phyloP scores from a whole-genome alignment of 1,139 yeast genomes.

The Meyerozyma athensensis region DNA sequence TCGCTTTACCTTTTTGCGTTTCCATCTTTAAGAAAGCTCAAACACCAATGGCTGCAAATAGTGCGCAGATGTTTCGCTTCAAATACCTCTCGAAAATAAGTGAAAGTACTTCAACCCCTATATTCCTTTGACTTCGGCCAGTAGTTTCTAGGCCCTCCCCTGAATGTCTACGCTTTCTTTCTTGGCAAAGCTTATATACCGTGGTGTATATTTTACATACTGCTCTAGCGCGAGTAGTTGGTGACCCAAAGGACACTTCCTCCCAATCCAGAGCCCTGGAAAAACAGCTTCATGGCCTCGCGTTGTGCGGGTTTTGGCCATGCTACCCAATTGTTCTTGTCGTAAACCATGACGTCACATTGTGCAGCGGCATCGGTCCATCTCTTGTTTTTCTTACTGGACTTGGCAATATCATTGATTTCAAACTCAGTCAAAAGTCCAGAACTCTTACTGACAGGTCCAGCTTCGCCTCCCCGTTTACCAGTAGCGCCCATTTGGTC shows the following conservation, averaged over 20 bases:
- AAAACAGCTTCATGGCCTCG: slow-evolving; percentile 9
- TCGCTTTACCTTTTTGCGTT: no score
- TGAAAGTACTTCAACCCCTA: no score
- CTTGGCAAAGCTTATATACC: no score
- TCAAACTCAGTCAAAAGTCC: slow-evolving; percentile 12
- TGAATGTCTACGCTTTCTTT: no score
- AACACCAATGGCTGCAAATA: no score
- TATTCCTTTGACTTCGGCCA: no score
- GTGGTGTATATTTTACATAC: neutral
- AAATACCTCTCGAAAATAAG: no score
- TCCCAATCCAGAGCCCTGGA: slow-evolving; percentile 13
- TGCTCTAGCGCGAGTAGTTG: slow-evolving; percentile 8
- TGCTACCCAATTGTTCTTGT: slow-evolving; percentile 14
- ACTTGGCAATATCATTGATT: slow-evolving; percentile 10
- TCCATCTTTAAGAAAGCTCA: no score
- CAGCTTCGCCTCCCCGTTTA: slow-evolving; percentile 7
- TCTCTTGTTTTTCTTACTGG: slow-evolving; percentile 10
- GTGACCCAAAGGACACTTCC: slow-evolving; percentile 15
- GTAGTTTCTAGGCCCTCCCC: no score
- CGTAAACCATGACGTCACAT: slow-evolving; percentile 16
- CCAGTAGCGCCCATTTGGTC: slow-evolving; percentile 9
- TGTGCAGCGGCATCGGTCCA: slow-evolving; percentile 11
- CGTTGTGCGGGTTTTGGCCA: slow-evolving; percentile 14
- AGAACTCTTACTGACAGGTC: slow-evolving; percentile 7
- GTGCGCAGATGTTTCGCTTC: no score